phyloP scores from a whole-genome alignment of 169 alveolate species.

The Amoebophrya sp. region DNA sequence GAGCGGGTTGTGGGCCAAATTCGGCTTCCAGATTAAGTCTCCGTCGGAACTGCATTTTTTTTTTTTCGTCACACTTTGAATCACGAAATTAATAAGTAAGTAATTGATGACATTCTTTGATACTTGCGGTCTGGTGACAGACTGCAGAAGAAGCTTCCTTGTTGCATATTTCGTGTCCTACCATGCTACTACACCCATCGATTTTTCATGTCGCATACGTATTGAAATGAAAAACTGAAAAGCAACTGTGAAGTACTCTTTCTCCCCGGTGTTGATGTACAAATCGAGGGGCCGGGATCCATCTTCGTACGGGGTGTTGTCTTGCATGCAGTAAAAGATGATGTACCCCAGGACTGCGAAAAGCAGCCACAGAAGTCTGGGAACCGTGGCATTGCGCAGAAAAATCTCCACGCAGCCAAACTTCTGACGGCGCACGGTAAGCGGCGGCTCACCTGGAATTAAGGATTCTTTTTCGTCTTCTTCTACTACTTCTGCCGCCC shows the following conservation, averaged over 20 bases:
- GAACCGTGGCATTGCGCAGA: background rate
- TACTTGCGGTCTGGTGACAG: too few relatives aligned
- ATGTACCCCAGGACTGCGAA: background rate
- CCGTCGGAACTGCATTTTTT: constrained; percentile 12
- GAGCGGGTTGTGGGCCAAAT: background rate
- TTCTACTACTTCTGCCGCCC: too few relatives aligned
- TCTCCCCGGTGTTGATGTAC: background rate
- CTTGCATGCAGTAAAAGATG: background rate
- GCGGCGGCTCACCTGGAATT: background rate
- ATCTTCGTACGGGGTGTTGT: background rate
- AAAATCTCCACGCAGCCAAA: background rate
- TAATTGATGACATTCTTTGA: too few relatives aligned
- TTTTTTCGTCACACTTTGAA: too few relatives aligned
- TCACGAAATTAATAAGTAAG: too few relatives aligned
- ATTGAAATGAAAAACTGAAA: too few relatives aligned
- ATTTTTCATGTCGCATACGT: too few relatives aligned
- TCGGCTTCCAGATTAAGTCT: background rate
- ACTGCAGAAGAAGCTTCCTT: too few relatives aligned
- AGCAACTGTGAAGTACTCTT: background rate
- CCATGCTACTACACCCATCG: too few relatives aligned
- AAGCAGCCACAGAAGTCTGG: background rate
- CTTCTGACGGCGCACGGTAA: background rate
- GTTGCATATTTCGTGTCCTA: too few relatives aligned
- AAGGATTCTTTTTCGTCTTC: too few relatives aligned
- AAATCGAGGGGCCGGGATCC: background rate